A percentile compares a stretch with the other conserved stretches of the same genome.
phyloP scores from a whole-genome alignment of 108 stramenopile species.

The Nitzschia sp. region DNA sequence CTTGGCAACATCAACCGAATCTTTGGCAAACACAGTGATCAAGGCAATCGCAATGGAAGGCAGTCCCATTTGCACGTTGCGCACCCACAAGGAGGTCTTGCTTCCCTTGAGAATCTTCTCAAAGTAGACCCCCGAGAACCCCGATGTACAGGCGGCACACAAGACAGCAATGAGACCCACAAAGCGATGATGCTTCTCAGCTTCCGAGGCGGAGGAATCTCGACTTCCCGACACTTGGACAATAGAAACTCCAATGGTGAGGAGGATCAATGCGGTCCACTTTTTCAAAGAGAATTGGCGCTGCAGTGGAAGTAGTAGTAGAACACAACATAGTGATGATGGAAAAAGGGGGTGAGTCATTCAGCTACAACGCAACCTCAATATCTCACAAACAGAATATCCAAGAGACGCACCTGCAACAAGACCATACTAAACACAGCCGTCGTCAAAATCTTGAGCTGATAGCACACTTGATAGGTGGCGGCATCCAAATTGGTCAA shows the following conservation, averaged over 20 bases:
- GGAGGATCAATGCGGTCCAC: slow-evolving; percentile 85
- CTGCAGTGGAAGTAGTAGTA: slow-evolving; percentile 15
- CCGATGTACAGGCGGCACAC: slow-evolving; percentile 92
- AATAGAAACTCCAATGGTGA: slow-evolving; percentile 89
- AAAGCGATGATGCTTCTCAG: slow-evolving; percentile 51
- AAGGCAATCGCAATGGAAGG: slow-evolving; percentile 85
- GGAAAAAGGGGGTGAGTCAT: not conserved
- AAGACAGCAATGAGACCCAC: slow-evolving; percentile 89
- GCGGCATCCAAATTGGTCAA: slow-evolving; percentile 95
- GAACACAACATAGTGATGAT: too few relatives aligned
- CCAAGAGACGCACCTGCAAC: slow-evolving; percentile 51
- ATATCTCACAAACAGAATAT: not conserved
- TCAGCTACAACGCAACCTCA: not conserved
- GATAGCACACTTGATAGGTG: slow-evolving; percentile 97
- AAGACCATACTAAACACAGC: slow-evolving; percentile 93
- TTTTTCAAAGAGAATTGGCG: slow-evolving; percentile 68
- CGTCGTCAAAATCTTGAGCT: slow-evolving; percentile 98
- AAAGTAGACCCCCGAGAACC: slow-evolving; percentile 97
- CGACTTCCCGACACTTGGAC: slow-evolving; percentile 80
- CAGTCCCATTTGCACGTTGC: slow-evolving; percentile 98
- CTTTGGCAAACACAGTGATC: slow-evolving; percentile 68
- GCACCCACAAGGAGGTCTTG: slow-evolving; percentile 85
- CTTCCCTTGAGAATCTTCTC: slow-evolving; percentile 94
- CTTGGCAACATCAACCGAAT: slow-evolving; percentile 47
- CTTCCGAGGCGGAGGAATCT: slow-evolving; percentile 31